phyloP scores from a whole-genome alignment of 129 eudicot species.

The Heracleum sosnowskyi region DNA sequence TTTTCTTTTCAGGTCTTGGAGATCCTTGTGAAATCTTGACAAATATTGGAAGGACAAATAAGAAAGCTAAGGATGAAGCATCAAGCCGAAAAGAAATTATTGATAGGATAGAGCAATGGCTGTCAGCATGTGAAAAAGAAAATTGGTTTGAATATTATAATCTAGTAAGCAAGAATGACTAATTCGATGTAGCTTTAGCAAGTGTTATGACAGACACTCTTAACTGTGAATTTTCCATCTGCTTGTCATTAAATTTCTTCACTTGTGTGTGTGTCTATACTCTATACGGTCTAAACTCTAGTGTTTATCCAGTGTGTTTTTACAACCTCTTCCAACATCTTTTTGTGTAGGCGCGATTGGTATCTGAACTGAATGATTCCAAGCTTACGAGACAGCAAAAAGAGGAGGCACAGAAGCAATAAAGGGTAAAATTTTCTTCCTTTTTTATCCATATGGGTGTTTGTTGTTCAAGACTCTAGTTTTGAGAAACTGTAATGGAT shows the following conservation, averaged over 20 bases:
- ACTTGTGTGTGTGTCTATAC: no score
- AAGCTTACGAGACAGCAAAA: no score
- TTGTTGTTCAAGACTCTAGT: no score
- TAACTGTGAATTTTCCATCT: neutral
- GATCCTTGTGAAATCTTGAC: conserved; percentile 75
- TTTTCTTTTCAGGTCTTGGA: conserved; percentile 51
- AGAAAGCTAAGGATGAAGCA: conserved; percentile 77
- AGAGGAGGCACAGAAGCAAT: no score
- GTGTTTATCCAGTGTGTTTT: neutral
- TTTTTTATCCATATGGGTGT: no score
- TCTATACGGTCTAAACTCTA: neutral
- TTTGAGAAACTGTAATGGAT: no score
- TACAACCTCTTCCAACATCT: neutral
- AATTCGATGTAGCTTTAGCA: neutral
- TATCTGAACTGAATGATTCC: no score
- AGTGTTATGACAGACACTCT: neutral
- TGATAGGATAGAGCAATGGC: conserved; percentile 63
- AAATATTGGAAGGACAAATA: conserved; percentile 73
- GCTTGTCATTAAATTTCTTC: neutral
- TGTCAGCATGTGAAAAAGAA: no score
- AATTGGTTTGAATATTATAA: conserved; percentile 90
- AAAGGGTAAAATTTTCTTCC: no score
- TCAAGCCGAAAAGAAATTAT: no score
- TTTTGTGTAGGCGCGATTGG: no score
- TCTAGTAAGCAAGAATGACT: conserved; percentile 32